Evolutionary conservation across 139 green algal species (phyloP).

Genomic region (Diplosphaera chodatii): DNA sequence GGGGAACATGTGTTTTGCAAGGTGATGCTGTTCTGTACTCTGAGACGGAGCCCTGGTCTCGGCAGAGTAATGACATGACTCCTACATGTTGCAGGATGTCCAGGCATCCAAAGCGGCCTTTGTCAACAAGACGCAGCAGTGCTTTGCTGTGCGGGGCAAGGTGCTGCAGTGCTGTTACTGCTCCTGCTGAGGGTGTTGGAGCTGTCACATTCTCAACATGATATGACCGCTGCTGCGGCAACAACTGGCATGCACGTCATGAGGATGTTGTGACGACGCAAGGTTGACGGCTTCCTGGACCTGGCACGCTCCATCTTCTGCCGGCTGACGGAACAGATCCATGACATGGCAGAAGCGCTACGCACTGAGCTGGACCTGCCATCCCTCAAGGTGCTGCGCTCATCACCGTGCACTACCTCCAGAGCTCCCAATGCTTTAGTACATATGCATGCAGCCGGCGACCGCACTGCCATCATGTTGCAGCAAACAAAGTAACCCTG

Average conservation of each 20-base stretch:
- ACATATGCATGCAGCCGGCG: too few species aligned
- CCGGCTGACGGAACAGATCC: constrained; percentile 65
- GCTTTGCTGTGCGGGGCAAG: constrained; percentile 50
- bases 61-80: neutral
- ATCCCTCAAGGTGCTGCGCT: neutral
- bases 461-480: too few species aligned
- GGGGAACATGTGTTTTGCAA: neutral
- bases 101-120: constrained; percentile 39
- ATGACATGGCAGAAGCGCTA: constrained; percentile 50
- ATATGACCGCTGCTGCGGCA: too few species aligned
- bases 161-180: too few species aligned
- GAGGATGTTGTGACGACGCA: constrained; percentile 66
- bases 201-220: too few species aligned
- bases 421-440: too few species aligned
- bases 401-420: neutral
- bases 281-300: constrained; percentile 69
- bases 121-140: constrained; percentile 62
- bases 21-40: neutral
- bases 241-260: too few species aligned
- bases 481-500: neutral
- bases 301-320: constrained; percentile 71
- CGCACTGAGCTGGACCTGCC: constrained; percentile 32
- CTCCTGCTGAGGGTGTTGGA: too few species aligned
- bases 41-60: too few species aligned
- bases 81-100: constrained; percentile 22